Percentiles rank a stretch among this genome's conserved stretches.
These are phyloP conservation scores for Penicillium malachiteum DNA, from an alignment of 495 filamentous ascomycete genomes.

Conservation along the genomic window DNA sequence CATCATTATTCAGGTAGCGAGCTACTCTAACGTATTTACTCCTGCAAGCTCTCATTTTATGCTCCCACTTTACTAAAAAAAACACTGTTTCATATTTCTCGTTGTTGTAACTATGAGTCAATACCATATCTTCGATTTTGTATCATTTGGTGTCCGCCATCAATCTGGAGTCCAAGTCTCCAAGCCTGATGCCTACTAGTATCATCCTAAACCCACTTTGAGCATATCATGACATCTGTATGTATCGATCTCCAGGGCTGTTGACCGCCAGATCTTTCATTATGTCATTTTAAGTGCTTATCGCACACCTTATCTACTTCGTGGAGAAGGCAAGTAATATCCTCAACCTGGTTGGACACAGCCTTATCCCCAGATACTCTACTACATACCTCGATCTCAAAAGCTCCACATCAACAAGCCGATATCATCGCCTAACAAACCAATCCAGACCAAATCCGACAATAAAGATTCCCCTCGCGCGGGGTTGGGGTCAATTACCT, in stretches of 20 bases:
- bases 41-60: too few species aligned
- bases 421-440: background rate
- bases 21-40: too few species aligned
- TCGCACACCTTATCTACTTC: constrained; percentile 5
- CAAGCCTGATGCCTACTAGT: too few species aligned
- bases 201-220: too few species aligned
- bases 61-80: too few species aligned
- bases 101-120: too few species aligned
- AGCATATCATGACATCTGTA: background rate
- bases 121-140: too few species aligned
- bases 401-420: background rate
- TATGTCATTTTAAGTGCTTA: constrained; percentile 7
- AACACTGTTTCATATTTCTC: too few species aligned
- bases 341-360: constrained; percentile 12
- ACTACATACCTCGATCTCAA: background rate
- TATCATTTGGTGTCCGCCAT: too few species aligned
- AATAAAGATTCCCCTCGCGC: constrained; percentile 6
- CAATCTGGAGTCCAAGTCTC: too few species aligned
- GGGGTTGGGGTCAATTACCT: constrained; percentile 19
- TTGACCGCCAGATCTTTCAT: background rate
- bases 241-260: background rate
- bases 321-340: constrained; percentile 4
- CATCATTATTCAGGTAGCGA: too few species aligned
- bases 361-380: constrained; percentile 1
- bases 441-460: background rate